Base-by-base conservation (phyloP, 176 grass and related monocot genomes). In the Oryza nivara region DNA sequence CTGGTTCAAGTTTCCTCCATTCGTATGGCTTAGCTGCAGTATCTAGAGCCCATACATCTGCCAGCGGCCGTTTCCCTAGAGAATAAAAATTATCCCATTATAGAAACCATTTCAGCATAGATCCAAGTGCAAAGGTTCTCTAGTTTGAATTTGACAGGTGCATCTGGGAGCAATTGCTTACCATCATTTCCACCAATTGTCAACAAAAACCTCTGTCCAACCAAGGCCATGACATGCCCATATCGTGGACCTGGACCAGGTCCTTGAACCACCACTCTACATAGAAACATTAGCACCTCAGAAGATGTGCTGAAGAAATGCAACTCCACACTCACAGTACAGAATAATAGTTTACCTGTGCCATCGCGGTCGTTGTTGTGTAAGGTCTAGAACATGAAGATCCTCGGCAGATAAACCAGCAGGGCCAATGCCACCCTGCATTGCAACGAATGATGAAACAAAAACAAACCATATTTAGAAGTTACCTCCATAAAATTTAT, bases 131-230 rank as follows among this genome's bases (percentile, higher is more conserved):
- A 83, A 83, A 70, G 6, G 7, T 72, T 30, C 49, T 74, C 11
- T 48, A 47, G 73, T 46, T 84, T 9, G 68, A 72, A 88, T 5
- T 45, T 84, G 16, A 80, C 13, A 80, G 26, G 78, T 82, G 41
- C 71, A 80, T 19, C 73, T 80, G 32, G 15, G 76, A 83, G 68
- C 34, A 88, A 88, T 72, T 60, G 19, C 68, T 52, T 92, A 96
- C 97, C 97, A 76, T 99, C 97, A 94, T 99, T 99, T 91, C 97
- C 97, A 86, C 97, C 97, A 70, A 99, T 94, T 52, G 97, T 92
- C 88, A 99, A 94, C 80, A 99, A 88, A 90, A 99, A 99, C 60
- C 97, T 90, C 80, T 99, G 97, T 36, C 97, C 97, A 69, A 99
- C 97, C 88, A 99, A 92, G 92, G 97, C 90, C 97, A 99, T 99